phyloP scores from a whole-genome alignment of 306 rosid genomes.

The Arachis hypogaea region DNA sequence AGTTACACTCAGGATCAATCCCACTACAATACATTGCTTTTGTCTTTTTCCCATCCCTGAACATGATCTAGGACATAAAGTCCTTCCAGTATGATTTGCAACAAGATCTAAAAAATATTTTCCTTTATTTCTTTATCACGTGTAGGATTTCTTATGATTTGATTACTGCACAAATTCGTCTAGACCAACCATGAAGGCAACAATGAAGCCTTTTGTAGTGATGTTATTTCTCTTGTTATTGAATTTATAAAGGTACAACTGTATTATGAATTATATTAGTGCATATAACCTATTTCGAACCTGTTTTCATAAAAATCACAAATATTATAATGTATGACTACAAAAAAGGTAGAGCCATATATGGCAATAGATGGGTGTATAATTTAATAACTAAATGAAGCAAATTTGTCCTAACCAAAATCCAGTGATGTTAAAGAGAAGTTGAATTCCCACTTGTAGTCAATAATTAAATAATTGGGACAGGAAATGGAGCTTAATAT shows the following conservation, averaged over 20 bases:
- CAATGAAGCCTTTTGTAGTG: neutral
- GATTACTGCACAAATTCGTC: too few relatives aligned
- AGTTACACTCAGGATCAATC: neutral
- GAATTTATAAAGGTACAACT: too few relatives aligned
- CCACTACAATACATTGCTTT: neutral
- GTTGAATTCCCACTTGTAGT: conserved; percentile 41
- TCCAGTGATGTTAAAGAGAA: conserved; percentile 27
- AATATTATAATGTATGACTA: neutral
- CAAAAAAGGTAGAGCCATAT: neutral
- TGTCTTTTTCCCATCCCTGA: neutral
- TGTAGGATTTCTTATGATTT: neutral
- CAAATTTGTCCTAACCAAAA: conserved; percentile 21
- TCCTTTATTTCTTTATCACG: neutral
- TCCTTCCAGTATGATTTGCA: neutral
- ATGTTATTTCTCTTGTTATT: too few relatives aligned
- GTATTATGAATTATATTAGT: too few relatives aligned
- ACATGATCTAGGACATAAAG: neutral
- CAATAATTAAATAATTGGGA: conserved; percentile 36
- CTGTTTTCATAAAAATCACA: neutral
- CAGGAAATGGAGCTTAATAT: conserved; percentile 4
- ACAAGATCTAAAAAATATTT: neutral
- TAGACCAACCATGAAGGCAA: too few relatives aligned
- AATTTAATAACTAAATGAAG: conserved; percentile 27
- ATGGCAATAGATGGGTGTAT: conserved; percentile 14
- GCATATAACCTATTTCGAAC: neutral